Percentiles rank a stretch among this genome's conserved stretches.
Conservation (phyloP, 1,139 yeast genomes). For the Oligophagozyma castellii region DNA sequence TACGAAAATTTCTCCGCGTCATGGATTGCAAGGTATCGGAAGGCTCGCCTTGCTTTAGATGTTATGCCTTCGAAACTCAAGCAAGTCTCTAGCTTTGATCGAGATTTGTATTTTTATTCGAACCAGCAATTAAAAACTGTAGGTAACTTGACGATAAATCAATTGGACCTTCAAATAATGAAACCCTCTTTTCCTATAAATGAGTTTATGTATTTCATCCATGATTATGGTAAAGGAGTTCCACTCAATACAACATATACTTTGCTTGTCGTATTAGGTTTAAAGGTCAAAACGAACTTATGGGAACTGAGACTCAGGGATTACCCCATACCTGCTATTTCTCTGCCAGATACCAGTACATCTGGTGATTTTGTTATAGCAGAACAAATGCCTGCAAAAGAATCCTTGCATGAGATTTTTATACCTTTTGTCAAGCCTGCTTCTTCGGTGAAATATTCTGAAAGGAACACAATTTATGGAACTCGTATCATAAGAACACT, state of each 20-base stretch:
- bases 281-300: conserved; percentile 30
- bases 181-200: conserved; percentile 41
- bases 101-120: conserved; percentile 9
- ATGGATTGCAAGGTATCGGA: conserved; percentile 41
- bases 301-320: conserved; percentile 45
- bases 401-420: conserved; percentile 37
- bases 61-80: conserved; percentile 15
- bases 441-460: conserved; percentile 17
- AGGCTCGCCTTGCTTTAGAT: conserved; percentile 31
- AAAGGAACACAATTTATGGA: conserved; percentile 40
- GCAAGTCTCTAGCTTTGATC: conserved; percentile 9
- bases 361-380: conserved; percentile 38
- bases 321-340: conserved; percentile 38
- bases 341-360: conserved; percentile 28
- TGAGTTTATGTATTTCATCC: conserved; percentile 41
- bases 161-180: conserved; percentile 35
- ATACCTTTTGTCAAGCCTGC: conserved; percentile 42
- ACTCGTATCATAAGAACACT: conserved; percentile 43
- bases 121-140: conserved; percentile 15
- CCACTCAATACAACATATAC: conserved; percentile 56
- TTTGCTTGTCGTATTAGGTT: conserved; percentile 41
- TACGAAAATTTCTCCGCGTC: conserved; percentile 36
- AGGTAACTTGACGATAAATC: conserved; percentile 27
- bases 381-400: conserved; percentile 32
- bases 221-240: conserved; percentile 65